Base-by-base conservation (phyloP, 1,284 basidiomycete genomes). In the Leccinum pachyderme region DNA sequence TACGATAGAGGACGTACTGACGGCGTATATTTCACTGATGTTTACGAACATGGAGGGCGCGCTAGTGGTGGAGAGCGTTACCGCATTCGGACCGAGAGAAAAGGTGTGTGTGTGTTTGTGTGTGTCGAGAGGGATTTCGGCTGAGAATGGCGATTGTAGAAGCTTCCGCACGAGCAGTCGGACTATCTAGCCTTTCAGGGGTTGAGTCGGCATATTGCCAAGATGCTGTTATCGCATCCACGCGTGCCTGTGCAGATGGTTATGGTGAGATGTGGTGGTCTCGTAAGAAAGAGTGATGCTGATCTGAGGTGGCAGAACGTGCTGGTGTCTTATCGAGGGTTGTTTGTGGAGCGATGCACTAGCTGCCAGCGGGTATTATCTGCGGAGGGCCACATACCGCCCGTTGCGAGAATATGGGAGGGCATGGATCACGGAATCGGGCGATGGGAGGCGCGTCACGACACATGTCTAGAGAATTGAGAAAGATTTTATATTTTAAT, bases 71-170 rank as follows among this genome's bases (percentile, higher is more conserved):
- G 84, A 87, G 65, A 84, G 77, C 56, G 76, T 85, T 35, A 76
- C 81, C 24, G 79, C 77, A 11, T 86, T 89, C 64, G 86, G 83
- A 4, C 82, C 87, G 18, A 74, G 87, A 62, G 87, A 90, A 72
- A 78, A 75, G 73, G 87, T 85, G 61, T 52, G 76, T 3, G 7
- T 4, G 12, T 22, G 39, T 41, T 22, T 41, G 18, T 41, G 18
- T 41, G 4, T 41, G 46, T 45, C 39, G 24, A 44, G 25, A 44
- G 55, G 46, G 24, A 9, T 44, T 32, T 52, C 24, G 25, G 12
- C 24, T 27, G 43, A 54, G 57, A 25, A 39, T 31, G 47, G 13
- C 2, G 24, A 25, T 49, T 49, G 35, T 63, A 87, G 86, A 86
- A 83, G 72, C 71, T 78, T 12, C 82, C 84, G 2, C 83, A 89